Conservation (phyloP, 352 stramenopile genomes). For the Stramenopiles sp. region DNA sequence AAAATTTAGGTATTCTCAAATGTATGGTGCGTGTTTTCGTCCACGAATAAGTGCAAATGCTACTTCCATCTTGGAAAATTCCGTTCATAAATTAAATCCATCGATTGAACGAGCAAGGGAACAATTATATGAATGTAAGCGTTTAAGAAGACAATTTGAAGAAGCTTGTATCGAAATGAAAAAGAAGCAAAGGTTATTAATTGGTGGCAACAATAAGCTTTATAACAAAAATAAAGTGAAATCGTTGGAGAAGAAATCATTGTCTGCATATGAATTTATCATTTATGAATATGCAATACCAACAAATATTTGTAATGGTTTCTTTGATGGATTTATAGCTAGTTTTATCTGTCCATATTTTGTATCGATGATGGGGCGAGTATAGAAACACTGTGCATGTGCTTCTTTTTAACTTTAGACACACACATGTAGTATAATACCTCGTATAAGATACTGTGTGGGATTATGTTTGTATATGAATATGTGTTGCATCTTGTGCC, state of each 20-base stretch:
- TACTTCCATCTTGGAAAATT: background rate
- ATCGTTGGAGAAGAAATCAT: background rate
- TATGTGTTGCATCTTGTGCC: too few species aligned
- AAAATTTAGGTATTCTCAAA: background rate
- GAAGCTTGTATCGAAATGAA: background rate
- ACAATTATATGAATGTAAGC: background rate
- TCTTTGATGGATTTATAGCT: background rate
- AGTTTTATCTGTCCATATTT: background rate
- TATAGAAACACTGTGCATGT: background rate
- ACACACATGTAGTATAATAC: too few species aligned
- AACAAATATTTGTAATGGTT: background rate
- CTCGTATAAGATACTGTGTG: too few species aligned
- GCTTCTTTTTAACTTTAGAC: too few species aligned
- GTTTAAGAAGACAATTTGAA: background rate
- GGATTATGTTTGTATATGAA: too few species aligned
- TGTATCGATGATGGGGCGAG: background rate
- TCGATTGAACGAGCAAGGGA: background rate
- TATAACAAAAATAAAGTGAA: background rate
- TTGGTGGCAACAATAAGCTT: background rate
- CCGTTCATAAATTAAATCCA: background rate
- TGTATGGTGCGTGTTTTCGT: background rate
- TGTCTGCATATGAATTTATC: background rate
- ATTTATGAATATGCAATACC: slow-evolving; percentile 7
- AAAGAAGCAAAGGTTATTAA: background rate
- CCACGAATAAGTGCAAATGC: background rate